phyloP scores from a whole-genome alignment of 140 eudicot species.

The Erigeron philadelphicus region DNA sequence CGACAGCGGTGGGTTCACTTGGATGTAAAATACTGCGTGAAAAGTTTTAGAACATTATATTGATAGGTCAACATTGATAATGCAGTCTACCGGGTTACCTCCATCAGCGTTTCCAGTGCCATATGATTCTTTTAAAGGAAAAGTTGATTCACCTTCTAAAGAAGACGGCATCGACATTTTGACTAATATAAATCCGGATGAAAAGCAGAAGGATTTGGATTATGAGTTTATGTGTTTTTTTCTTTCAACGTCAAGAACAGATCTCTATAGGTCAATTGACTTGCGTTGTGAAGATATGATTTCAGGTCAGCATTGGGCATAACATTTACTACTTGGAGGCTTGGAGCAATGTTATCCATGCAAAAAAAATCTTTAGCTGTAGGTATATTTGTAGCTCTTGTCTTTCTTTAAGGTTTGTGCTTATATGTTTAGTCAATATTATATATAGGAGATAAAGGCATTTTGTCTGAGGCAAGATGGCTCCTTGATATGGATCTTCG shows the following conservation, averaged over 20 bases:
- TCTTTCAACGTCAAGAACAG: slow-evolving; percentile 74
- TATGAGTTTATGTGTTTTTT: slow-evolving; percentile 76
- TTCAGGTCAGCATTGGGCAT: slow-evolving; percentile 49
- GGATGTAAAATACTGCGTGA: slow-evolving; percentile 9
- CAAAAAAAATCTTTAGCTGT: slow-evolving; percentile 3
- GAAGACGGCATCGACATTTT: slow-evolving; percentile 29
- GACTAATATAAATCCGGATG: slow-evolving; percentile 34
- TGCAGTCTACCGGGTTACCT: slow-evolving; percentile 83
- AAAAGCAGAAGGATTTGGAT: slow-evolving; percentile 57
- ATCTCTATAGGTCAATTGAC: slow-evolving; percentile 84
- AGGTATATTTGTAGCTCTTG: slow-evolving; percentile 15
- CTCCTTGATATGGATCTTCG: slow-evolving; percentile 85
- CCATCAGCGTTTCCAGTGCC: slow-evolving; percentile 83
- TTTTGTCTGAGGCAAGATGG: slow-evolving; percentile 85
- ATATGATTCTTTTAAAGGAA: slow-evolving; percentile 64
- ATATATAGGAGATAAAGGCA: slow-evolving; percentile 56
- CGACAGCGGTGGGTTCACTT: slow-evolving; percentile 1
- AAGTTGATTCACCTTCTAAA: slow-evolving; percentile 25
- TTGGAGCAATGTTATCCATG: neutral
- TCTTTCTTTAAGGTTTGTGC: slow-evolving; percentile 2
- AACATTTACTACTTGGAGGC: slow-evolving; percentile 5
- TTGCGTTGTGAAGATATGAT: slow-evolving; percentile 96
- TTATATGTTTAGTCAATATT: slow-evolving; percentile 10
- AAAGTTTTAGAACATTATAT: slow-evolving; percentile 11
- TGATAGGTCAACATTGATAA: slow-evolving; percentile 18